Conservation (phyloP, 495 filamentous ascomycete genomes). For the Patellaria atrata region DNA sequence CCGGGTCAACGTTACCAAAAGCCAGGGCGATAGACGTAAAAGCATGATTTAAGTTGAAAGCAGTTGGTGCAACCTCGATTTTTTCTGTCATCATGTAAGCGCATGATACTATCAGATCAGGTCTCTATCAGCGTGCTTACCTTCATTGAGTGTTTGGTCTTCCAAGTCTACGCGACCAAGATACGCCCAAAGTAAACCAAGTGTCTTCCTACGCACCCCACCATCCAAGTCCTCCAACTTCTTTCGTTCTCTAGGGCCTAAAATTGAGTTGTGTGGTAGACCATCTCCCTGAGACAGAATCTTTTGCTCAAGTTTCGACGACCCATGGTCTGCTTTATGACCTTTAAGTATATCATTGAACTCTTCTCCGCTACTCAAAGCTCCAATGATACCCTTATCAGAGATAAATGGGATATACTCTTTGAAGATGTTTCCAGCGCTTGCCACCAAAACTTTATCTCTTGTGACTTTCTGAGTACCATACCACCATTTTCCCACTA, state of each 20-base stretch:
- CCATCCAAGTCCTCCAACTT: slow-evolving; percentile 54
- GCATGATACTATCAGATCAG: neutral
- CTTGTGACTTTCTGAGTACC: slow-evolving; percentile 82
- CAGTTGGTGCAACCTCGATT: slow-evolving; percentile 71
- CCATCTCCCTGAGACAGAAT: slow-evolving; percentile 46
- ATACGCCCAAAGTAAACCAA: slow-evolving; percentile 89
- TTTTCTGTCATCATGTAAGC: slow-evolving; percentile 34
- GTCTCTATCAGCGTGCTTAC: slow-evolving; percentile 36
- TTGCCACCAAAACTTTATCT: slow-evolving; percentile 80
- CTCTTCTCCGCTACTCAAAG: slow-evolving; percentile 71
- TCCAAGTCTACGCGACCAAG: slow-evolving; percentile 70
- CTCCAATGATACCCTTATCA: slow-evolving; percentile 62
- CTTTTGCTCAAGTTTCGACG: slow-evolving; percentile 67
- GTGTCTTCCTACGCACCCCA: slow-evolving; percentile 63
- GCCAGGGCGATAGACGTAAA: slow-evolving; percentile 77
- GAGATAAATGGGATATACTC: slow-evolving; percentile 75
- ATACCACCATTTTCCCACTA: slow-evolving; percentile 98
- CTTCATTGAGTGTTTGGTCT: slow-evolving; percentile 55
- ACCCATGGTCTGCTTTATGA: slow-evolving; percentile 54
- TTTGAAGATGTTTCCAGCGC: slow-evolving; percentile 82
- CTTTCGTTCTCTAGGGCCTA: slow-evolving; percentile 55
- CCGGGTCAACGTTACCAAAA: slow-evolving; percentile 66
- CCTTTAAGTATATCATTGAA: slow-evolving; percentile 60
- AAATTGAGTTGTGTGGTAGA: slow-evolving; percentile 35
- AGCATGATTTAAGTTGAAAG: slow-evolving; percentile 68